phyloP scores from a whole-genome alignment of 1,284 basidiomycete species.

The Cystobasidium sp. region DNA sequence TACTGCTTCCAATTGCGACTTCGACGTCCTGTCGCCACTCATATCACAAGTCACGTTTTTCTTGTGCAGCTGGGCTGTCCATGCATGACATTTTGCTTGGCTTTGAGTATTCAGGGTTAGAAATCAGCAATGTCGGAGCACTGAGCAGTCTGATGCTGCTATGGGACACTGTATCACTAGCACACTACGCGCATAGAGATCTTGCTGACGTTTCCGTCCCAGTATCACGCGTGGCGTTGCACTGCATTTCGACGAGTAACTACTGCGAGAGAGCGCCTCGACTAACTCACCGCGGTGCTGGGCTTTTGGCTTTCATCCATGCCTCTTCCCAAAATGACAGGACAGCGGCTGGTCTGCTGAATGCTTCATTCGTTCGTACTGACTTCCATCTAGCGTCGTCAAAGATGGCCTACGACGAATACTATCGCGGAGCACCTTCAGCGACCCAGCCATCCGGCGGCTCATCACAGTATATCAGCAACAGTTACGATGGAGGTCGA shows the following conservation, averaged over 20 bases:
- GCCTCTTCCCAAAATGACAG: constrained; percentile 46
- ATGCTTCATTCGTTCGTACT: background rate
- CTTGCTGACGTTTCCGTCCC: no score
- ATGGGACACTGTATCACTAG: no score
- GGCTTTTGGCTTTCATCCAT: background rate
- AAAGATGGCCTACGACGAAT: background rate
- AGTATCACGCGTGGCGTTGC: no score
- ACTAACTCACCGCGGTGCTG: background rate
- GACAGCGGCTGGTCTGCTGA: constrained; percentile 36
- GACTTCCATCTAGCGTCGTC: background rate
- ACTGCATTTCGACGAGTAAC: no score
- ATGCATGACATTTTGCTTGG: background rate
- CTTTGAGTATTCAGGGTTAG: no score
- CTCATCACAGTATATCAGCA: background rate
- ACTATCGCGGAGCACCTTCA: background rate
- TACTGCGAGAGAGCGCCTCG: no score
- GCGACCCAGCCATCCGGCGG: background rate
- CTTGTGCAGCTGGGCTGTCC: background rate
- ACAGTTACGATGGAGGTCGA: background rate
- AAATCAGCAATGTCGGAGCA: no score
- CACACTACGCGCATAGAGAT: no score
- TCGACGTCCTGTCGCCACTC: background rate
- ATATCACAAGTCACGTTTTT: background rate
- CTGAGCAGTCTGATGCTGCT: no score
- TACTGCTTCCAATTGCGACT: background rate